These are phyloP conservation scores for Umbilicus rupestris DNA, from an alignment of 164 flowering plant species.

Conservation along the genomic window DNA sequence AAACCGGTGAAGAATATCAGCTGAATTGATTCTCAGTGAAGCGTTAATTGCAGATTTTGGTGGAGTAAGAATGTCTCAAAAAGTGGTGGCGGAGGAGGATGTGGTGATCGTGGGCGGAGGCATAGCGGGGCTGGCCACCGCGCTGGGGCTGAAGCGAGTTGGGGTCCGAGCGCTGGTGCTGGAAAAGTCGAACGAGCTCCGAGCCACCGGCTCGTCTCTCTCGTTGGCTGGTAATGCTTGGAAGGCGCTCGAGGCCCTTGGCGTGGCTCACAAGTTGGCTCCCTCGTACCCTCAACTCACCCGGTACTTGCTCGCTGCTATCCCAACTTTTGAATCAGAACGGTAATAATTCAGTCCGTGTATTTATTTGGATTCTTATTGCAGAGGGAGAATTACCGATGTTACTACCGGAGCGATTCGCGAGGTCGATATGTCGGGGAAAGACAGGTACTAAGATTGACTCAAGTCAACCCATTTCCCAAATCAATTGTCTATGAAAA, in stretches of 20 bases:
- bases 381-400: conserved; percentile 16
- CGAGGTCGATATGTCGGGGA: background rate
- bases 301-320: no score
- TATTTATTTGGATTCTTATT: background rate
- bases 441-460: background rate
- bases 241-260: conserved; percentile 26
- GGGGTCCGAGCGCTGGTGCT: conserved; percentile 20
- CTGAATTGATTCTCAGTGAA: background rate
- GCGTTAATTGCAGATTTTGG: background rate
- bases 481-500: no score
- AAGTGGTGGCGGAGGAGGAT: conserved; percentile 12
- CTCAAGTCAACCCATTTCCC: no score
- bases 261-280: conserved; percentile 31
- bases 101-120: conserved; percentile 25
- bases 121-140: conserved; percentile 24
- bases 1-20: no score
- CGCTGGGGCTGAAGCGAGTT: conserved; percentile 17
- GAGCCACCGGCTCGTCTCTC: conserved; percentile 21
- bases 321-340: no score
- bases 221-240: conserved; percentile 21
- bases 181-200: conserved; percentile 19
- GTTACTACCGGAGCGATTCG: conserved; percentile 16
- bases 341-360: background rate
- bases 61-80: background rate
- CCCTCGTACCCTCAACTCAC: conserved; percentile 14